Conservation (phyloP, 1,139 yeast species). For the Scheffersomyces cryptocercus region DNA sequence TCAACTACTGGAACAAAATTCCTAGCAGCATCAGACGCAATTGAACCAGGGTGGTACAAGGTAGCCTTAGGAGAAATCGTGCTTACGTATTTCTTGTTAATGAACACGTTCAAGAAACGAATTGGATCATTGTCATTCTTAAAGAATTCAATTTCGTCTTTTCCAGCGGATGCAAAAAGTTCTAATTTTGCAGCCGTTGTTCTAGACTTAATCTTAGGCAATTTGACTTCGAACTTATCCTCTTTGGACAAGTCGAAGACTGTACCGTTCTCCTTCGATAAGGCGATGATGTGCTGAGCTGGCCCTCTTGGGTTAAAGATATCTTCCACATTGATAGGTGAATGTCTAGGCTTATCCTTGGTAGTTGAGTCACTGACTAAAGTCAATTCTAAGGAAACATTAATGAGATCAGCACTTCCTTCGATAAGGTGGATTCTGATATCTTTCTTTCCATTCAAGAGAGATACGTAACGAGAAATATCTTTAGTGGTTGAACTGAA, state of each 20-base stretch:
- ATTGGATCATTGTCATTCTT: conserved; percentile 21
- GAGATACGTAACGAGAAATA: conserved; percentile 4
- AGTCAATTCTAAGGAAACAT: conserved; percentile 3
- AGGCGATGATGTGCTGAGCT: neutral
- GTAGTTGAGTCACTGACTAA: neutral
- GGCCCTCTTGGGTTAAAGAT: neutral
- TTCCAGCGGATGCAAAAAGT: conserved; percentile 26
- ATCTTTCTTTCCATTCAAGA: conserved; percentile 1
- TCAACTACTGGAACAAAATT: conserved; percentile 28
- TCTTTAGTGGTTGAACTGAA: neutral
- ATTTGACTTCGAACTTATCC: neutral
- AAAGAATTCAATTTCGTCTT: conserved; percentile 23
- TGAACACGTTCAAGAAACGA: conserved; percentile 25
- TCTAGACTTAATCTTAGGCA: conserved; percentile 21
- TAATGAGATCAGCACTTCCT: conserved; percentile 5
- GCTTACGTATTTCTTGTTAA: conserved; percentile 21
- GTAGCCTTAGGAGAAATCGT: conserved; percentile 28
- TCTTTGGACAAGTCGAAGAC: neutral
- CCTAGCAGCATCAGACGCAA: conserved; percentile 7
- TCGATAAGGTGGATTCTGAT: conserved; percentile 2
- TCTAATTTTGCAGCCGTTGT: conserved; percentile 24
- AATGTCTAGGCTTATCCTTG: neutral
- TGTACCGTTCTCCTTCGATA: neutral
- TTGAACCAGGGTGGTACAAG: conserved; percentile 23
- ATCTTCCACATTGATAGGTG: neutral